A percentile compares a stretch with the other conserved stretches of the same genome.
Conservation (phyloP, 768 basidiomycete genomes). For the Tylopilus subfusipes region DNA sequence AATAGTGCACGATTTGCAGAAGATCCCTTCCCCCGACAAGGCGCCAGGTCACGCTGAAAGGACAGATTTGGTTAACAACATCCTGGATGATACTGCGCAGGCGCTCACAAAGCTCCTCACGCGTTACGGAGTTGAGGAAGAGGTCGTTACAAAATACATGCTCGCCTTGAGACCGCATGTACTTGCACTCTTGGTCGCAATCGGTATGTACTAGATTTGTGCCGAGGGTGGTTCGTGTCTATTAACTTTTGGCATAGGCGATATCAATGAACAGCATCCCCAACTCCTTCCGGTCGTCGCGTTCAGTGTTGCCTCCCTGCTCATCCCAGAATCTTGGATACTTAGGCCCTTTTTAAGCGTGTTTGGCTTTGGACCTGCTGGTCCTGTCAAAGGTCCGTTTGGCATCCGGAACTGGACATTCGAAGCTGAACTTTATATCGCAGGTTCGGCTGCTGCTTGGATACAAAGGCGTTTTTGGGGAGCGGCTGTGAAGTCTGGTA, state of each 20-base stretch:
- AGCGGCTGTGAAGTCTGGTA: neutral
- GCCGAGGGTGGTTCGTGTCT: no score
- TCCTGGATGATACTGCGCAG: slow-evolving; percentile 1
- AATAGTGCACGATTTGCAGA: slow-evolving; percentile 1
- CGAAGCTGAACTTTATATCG: neutral
- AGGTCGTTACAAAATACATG: slow-evolving; percentile 1
- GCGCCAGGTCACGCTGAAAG: slow-evolving; percentile 5
- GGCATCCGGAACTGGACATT: neutral
- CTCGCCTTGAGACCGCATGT: slow-evolving; percentile 5
- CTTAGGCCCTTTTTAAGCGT: slow-evolving; percentile 8
- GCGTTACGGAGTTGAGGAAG: slow-evolving; percentile 6
- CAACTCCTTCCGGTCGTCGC: neutral
- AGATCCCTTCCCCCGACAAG: neutral
- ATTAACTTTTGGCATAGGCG: neutral
- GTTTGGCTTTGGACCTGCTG: slow-evolving; percentile 16
- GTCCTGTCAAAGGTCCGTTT: slow-evolving; percentile 12
- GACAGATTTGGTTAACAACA: slow-evolving; percentile 1
- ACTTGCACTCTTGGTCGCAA: neutral
- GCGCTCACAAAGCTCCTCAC: slow-evolving; percentile 2
- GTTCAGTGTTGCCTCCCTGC: slow-evolving; percentile 1
- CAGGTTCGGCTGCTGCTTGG: slow-evolving; percentile 16
- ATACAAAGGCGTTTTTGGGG: slow-evolving; percentile 8
- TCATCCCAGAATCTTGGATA: slow-evolving; percentile 15
- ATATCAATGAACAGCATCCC: slow-evolving; percentile 17
- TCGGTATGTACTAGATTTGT: slow-evolving; percentile 4